Percentiles rank a stretch among this genome's conserved stretches.
phyloP scores from a whole-genome alignment of 129 eudicot species.

The Deinandra increscens region DNA sequence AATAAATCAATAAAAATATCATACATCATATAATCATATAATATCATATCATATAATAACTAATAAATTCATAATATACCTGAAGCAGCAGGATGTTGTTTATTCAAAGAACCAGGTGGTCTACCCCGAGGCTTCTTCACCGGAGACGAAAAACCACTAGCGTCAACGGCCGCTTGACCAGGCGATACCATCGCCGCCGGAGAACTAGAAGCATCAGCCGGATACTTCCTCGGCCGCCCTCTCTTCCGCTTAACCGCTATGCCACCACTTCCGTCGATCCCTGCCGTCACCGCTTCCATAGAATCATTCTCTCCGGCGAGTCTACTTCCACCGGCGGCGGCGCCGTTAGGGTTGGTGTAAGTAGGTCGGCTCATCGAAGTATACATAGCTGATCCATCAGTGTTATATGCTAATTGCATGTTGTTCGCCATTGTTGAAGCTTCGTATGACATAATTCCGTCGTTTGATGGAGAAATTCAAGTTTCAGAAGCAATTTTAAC shows the following conservation, averaged over 20 bases:
- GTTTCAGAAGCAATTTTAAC: background rate
- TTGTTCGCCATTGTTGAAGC: slow-evolving; percentile 25
- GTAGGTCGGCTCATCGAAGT: slow-evolving; percentile 31
- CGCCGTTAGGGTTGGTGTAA: slow-evolving; percentile 25
- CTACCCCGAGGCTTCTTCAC: slow-evolving; percentile 50
- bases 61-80: slow-evolving; percentile 20
- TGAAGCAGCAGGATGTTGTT: slow-evolving; percentile 26
- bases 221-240: slow-evolving; percentile 55
- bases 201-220: slow-evolving; percentile 21
- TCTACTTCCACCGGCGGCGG: slow-evolving; percentile 13
- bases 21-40: too few species aligned
- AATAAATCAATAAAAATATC: background rate
- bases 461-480: background rate
- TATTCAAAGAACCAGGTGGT: slow-evolving; percentile 48
- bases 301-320: slow-evolving; percentile 10
- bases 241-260: slow-evolving; percentile 37
- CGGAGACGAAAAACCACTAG: slow-evolving; percentile 31
- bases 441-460: slow-evolving; percentile 22
- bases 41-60: too few species aligned
- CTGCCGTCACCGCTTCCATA: slow-evolving; percentile 21
- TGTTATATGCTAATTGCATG: slow-evolving; percentile 35
- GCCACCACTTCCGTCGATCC: slow-evolving; percentile 16
- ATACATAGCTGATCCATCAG: slow-evolving; percentile 40
- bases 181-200: slow-evolving; percentile 3
- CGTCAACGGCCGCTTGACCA: slow-evolving; percentile 7